Evolutionary conservation across 1,139 yeast genomes (phyloP).

Genomic region (Hyphopichia buzzinii): DNA sequence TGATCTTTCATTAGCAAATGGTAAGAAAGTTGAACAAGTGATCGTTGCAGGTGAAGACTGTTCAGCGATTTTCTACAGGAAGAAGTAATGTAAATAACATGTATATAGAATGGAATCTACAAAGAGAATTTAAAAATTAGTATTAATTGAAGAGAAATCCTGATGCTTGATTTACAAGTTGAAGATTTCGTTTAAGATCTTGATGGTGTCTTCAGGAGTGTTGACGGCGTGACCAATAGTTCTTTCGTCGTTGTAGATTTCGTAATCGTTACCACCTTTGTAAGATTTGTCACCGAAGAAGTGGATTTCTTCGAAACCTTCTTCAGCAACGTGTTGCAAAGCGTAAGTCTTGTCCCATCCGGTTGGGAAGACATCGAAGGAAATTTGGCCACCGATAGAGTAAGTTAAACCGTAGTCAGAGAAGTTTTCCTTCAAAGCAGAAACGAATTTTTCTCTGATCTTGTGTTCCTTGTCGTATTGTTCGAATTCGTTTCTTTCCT

Average conservation of each 20-base stretch:
- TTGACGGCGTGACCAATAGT: slow-evolving; percentile 94
- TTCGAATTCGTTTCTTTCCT: slow-evolving; percentile 92
- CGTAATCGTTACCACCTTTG: slow-evolving; percentile 98
- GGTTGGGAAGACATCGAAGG: slow-evolving; percentile 98
- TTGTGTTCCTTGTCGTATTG: slow-evolving; percentile 74
- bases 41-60: slow-evolving; percentile 61
- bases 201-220: slow-evolving; percentile 84
- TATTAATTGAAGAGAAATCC: no score
- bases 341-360: slow-evolving; percentile 99
- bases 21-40: slow-evolving; percentile 45
- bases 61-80: slow-evolving; percentile 61
- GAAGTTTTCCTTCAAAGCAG: slow-evolving; percentile 79
- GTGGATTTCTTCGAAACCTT: slow-evolving; percentile 84
- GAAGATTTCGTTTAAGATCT: slow-evolving; percentile 80
- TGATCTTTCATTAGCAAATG: slow-evolving; percentile 20
- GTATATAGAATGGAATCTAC: no score
- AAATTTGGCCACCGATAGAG: slow-evolving; percentile 98
- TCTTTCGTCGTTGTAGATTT: slow-evolving; percentile 87
- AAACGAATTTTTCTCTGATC: slow-evolving; percentile 79
- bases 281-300: slow-evolving; percentile 98
- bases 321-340: slow-evolving; percentile 84
- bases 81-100: slow-evolving; percentile 1
- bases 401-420: slow-evolving; percentile 83
- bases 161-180: slow-evolving; percentile 36
- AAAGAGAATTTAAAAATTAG: no score